These are phyloP conservation scores for Vickermania ingenoplastis DNA, from an alignment of 208 protist genomes.

Conservation along the genomic window DNA sequence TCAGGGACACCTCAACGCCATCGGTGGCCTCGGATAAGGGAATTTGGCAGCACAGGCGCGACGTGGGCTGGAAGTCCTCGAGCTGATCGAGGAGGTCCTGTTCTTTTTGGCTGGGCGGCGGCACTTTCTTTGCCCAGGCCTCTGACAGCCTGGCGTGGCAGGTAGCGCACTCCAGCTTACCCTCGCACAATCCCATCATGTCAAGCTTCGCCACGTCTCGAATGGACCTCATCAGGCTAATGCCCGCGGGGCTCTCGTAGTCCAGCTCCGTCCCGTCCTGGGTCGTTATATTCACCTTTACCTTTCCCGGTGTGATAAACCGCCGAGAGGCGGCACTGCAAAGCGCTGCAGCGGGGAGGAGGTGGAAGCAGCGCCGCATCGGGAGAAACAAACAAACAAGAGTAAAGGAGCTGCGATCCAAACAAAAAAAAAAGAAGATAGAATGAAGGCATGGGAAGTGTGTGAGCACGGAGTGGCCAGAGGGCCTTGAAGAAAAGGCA, in stretches of 20 bases:
- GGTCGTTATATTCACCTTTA: constrained; percentile 7
- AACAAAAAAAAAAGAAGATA: neutral
- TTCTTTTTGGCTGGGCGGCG: constrained; percentile 54
- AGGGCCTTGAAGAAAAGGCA: no score
- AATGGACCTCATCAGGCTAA: constrained; percentile 81
- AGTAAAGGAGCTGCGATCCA: neutral
- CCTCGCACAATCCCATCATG: constrained; percentile 56
- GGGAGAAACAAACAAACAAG: neutral
- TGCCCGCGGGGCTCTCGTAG: constrained; percentile 27
- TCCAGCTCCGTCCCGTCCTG: constrained; percentile 9
- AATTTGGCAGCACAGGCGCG: constrained; percentile 37
- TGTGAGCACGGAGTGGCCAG: no score
- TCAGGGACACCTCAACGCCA: constrained; percentile 16
- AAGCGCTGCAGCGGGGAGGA: neutral
- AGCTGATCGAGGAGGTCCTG: constrained; percentile 47
- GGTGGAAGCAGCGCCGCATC: neutral
- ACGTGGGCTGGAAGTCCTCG: constrained; percentile 12
- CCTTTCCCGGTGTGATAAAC: constrained; percentile 5
- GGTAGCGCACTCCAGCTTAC: constrained; percentile 75
- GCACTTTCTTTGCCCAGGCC: constrained; percentile 46
- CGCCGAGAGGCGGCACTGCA: neutral
- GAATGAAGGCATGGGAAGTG: no score
- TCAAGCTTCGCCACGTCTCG: constrained; percentile 26
- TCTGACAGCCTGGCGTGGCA: constrained; percentile 77
- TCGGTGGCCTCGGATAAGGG: constrained; percentile 19